Conservation (phyloP, 192 early-diverging fungal species). For the Lobulomyces angularis region DNA sequence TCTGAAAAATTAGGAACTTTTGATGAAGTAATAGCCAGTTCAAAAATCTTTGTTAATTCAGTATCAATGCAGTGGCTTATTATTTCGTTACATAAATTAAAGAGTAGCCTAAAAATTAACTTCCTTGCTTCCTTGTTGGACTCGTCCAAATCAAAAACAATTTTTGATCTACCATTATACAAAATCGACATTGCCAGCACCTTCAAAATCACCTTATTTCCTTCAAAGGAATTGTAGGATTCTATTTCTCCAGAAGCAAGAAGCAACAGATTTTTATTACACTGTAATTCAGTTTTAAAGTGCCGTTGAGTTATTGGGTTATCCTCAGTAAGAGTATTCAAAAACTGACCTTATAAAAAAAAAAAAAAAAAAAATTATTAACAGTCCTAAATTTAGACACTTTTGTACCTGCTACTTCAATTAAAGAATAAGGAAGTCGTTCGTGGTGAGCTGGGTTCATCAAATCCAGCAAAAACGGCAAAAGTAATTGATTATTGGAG, state of each 20-base stretch:
- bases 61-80: too few relatives aligned
- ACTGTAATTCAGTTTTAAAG: conserved; percentile 39
- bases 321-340: conserved; percentile 73
- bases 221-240: conserved; percentile 16
- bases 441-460: conserved; percentile 3
- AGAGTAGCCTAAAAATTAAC: too few relatives aligned
- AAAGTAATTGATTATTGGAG: conserved; percentile 54
- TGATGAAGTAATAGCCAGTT: too few relatives aligned
- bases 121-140: too few relatives aligned
- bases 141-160: conserved; percentile 4
- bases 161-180: conserved; percentile 25
- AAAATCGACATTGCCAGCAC: conserved; percentile 55
- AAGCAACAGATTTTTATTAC: conserved; percentile 7
- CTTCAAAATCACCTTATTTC: conserved; percentile 52
- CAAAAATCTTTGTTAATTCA: too few relatives aligned
- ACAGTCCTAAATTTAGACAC: neutral
- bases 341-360: conserved; percentile 46
- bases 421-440: neutral
- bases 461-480: conserved; percentile 49
- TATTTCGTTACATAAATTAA: too few relatives aligned
- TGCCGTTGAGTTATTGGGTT: conserved; percentile 45
- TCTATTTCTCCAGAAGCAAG: conserved; percentile 8
- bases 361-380: conserved; percentile 3
- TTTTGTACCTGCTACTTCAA: neutral
- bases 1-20: too few relatives aligned